A percentile compares a stretch with the other conserved stretches of the same genome.
Evolutionary conservation across 108 stramenopile species (phyloP).

Genomic region (Fistulifera solaris): DNA sequence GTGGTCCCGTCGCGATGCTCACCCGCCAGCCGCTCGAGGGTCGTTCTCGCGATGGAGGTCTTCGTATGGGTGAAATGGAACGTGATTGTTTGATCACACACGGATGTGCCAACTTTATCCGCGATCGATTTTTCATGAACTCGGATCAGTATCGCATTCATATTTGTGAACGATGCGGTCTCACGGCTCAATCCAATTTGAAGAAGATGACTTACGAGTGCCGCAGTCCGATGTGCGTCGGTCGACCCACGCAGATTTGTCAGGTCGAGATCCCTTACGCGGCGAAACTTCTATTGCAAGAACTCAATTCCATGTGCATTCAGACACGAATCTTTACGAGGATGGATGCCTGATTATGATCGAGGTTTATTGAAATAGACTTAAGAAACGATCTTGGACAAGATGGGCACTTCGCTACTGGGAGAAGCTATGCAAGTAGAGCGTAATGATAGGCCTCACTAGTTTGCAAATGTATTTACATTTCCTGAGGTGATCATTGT

Average conservation of each 20-base stretch:
- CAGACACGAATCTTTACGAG: constrained; percentile 58
- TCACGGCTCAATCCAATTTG: constrained; percentile 93
- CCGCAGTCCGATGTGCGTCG: constrained; percentile 74
- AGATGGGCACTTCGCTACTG: too few relatives aligned
- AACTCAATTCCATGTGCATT: constrained; percentile 94
- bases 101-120: constrained; percentile 97
- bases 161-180: constrained; percentile 94
- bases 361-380: too few relatives aligned
- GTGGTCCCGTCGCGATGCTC: constrained; percentile 96
- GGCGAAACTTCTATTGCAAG: constrained; percentile 97
- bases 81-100: constrained; percentile 99
- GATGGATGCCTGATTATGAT: too few relatives aligned
- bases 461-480: too few relatives aligned
- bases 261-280: constrained; percentile 98
- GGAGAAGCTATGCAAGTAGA: too few relatives aligned
- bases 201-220: constrained; percentile 96
- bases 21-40: constrained; percentile 99
- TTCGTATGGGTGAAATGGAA: constrained; percentile 99
- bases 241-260: constrained; percentile 72
- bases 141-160: constrained; percentile 96
- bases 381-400: too few relatives aligned
- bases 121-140: constrained; percentile 97
- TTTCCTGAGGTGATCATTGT: too few relatives aligned
- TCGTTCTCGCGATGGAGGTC: constrained; percentile 94
- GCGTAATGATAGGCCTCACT: too few relatives aligned